phyloP scores from a whole-genome alignment of 805 yeast genomes.

The Yarrowia yakushimensis region DNA sequence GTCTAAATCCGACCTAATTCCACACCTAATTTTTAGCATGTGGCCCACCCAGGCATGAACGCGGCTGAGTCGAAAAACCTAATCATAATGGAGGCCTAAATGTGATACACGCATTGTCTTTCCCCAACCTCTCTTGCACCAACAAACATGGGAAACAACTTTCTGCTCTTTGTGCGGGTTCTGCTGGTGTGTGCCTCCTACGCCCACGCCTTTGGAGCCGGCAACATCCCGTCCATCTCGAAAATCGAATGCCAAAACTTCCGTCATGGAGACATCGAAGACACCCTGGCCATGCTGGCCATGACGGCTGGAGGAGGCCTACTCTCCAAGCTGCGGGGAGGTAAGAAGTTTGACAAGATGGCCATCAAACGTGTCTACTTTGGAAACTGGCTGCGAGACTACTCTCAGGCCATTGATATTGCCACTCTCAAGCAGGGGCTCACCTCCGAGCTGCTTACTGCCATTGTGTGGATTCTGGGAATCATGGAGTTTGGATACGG shows the following conservation, averaged over 20 bases:
- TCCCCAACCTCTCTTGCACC: background rate
- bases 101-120: background rate
- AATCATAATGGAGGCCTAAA: background rate
- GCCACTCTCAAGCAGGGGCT: conserved; percentile 30
- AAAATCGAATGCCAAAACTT: conserved; percentile 32
- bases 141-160: background rate
- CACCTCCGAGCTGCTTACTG: conserved; percentile 28
- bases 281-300: conserved; percentile 30
- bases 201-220: conserved; percentile 33
- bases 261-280: conserved; percentile 34
- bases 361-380: conserved; percentile 32
- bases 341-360: conserved; percentile 31
- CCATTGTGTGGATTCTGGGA: conserved; percentile 30
- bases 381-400: conserved; percentile 34
- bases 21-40: background rate
- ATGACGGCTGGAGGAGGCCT: conserved; percentile 29
- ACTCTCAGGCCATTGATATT: conserved; percentile 33
- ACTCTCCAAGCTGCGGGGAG: conserved; percentile 28
- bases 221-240: conserved; percentile 32
- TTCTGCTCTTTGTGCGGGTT: background rate
- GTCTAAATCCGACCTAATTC: background rate
- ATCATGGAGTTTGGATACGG: conserved; percentile 33
- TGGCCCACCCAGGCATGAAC: background rate
- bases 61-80: conserved; percentile 19
- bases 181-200: conserved; percentile 13